Base-by-base conservation (phyloP, 495 filamentous ascomycete species). In the Physcia stellaris region DNA sequence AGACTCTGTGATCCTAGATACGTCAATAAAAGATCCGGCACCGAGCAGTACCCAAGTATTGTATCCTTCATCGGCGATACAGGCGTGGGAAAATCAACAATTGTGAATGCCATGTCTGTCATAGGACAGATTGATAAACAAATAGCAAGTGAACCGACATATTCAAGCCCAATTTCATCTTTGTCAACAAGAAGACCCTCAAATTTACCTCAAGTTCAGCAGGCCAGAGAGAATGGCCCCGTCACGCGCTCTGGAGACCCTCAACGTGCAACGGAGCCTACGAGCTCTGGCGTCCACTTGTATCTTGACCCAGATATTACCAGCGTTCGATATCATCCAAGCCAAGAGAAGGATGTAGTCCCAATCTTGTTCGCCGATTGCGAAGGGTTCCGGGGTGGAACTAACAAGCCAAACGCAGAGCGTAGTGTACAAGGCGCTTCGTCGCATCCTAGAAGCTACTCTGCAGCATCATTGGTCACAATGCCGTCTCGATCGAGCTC, bases 311-410 rank as follows among this genome's bases (percentile, higher is more conserved):
- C 34, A 19, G 13, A 22, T 5, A 22, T 37, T 11, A 37, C 5
- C 17, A 9, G 24, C 21, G 34, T 37, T 21, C 6, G 7, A 11
- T 37, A 37, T 37, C 34, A 23, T 15, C 17, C n/a, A n/a, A n/a
- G n/a, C n/a, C n/a, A n/a, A 30, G 36, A 29, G 23, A 7, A 5
- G 18, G 23, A 39, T 9, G 23, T 16, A 30, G 36, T 29, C 4
- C 36, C 36, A 31, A 34, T 39, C 24, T 24, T 39, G 10, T 27
- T 35, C 20, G 36, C 36, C 18, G 36, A 39, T 31, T 39, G 36
- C 30, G 36, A 39, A n/a, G 36, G 36, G 26, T 29, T n/a, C 9
- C n/a, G 26, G 3, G n/a, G n/a, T n/a, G n/a, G n/a, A n/a, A n/a
- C n/a, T n/a, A 37, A 37, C 17, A 37, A 9, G 6, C 21, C 34